phyloP scores from a whole-genome alignment of 1,284 basidiomycete genomes.

The Microbotryum silenes-acaulis region DNA sequence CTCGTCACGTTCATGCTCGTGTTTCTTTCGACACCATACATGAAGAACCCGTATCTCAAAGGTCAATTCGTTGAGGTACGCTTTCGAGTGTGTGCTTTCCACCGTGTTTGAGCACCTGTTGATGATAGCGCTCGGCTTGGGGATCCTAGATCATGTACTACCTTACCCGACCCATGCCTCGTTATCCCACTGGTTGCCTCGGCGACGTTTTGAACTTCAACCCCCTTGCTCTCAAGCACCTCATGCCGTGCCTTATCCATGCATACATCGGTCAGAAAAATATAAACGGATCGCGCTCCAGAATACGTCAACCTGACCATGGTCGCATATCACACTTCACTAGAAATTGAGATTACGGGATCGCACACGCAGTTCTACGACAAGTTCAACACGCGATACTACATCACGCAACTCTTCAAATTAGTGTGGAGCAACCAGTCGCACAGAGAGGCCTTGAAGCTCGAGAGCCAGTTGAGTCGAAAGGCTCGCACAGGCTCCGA shows the following conservation, averaged over 20 bases:
- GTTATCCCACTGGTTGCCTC: slow-evolving; percentile 67
- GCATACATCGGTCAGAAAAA: slow-evolving; percentile 77
- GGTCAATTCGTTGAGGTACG: slow-evolving; percentile 89
- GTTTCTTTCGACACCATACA: slow-evolving; percentile 89
- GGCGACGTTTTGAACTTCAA: slow-evolving; percentile 76
- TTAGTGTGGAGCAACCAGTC: slow-evolving; percentile 79
- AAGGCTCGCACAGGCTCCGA: neutral
- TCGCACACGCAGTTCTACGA: slow-evolving; percentile 98
- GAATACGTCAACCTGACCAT: no score
- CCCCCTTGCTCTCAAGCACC: slow-evolving; percentile 71
- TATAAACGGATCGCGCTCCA: neutral
- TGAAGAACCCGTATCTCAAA: slow-evolving; percentile 98
- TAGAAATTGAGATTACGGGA: slow-evolving; percentile 95
- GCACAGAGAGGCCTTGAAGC: slow-evolving; percentile 73
- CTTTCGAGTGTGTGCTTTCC: slow-evolving; percentile 7
- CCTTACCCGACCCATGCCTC: slow-evolving; percentile 47
- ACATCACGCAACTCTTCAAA: slow-evolving; percentile 73
- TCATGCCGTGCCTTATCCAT: slow-evolving; percentile 85
- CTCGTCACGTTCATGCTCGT: slow-evolving; percentile 83
- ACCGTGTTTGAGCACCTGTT: neutral
- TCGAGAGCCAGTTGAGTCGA: slow-evolving; percentile 59
- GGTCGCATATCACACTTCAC: no score
- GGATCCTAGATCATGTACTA: slow-evolving; percentile 65
- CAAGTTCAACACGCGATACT: slow-evolving; percentile 55
- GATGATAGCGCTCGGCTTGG: neutral